These are phyloP conservation scores for Maudiozyma bulderi DNA, from an alignment of 805 yeast genomes.

Conservation along the genomic window DNA sequence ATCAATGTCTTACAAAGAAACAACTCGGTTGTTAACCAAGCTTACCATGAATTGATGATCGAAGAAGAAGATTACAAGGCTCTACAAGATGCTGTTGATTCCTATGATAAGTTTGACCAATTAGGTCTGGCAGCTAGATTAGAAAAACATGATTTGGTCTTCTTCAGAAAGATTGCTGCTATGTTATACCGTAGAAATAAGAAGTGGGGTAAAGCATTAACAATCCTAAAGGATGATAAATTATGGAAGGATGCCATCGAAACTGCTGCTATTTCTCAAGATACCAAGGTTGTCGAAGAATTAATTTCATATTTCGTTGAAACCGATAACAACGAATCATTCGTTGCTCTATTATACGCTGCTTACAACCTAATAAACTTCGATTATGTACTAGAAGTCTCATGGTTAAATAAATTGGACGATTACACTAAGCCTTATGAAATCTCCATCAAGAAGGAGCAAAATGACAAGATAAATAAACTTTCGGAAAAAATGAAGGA, in stretches of 20 bases:
- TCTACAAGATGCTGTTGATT: slow-evolving; percentile 75
- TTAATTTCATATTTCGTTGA: slow-evolving; percentile 86
- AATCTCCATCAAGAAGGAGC: slow-evolving; percentile 76
- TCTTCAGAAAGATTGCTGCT: slow-evolving; percentile 95
- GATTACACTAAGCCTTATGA: slow-evolving; percentile 89
- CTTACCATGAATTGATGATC: slow-evolving; percentile 88
- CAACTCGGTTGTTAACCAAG: slow-evolving; percentile 82
- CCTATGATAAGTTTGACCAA: slow-evolving; percentile 85
- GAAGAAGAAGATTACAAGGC: slow-evolving; percentile 96
- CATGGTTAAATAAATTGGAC: slow-evolving; percentile 80
- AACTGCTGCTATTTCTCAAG: slow-evolving; percentile 78
- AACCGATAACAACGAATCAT: slow-evolving; percentile 92
- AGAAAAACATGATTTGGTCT: slow-evolving; percentile 82
- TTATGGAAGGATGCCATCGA: slow-evolving; percentile 91
- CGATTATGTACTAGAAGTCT: slow-evolving; percentile 78
- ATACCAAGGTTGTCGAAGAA: slow-evolving; percentile 78
- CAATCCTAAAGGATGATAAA: slow-evolving; percentile 82
- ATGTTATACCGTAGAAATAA: slow-evolving; percentile 86
- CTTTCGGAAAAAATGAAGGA: slow-evolving; percentile 65
- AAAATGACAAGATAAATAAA: slow-evolving; percentile 53
- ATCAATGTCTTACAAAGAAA: slow-evolving; percentile 86
- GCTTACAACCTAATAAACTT: slow-evolving; percentile 72
- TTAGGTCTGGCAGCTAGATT: slow-evolving; percentile 85
- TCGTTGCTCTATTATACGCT: slow-evolving; percentile 78
- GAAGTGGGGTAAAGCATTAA: slow-evolving; percentile 84